Percentiles rank a stretch among this genome's conserved stretches.
Evolutionary conservation across 345 rosid genomes (phyloP).

Genomic region (Theobroma cacao): DNA sequence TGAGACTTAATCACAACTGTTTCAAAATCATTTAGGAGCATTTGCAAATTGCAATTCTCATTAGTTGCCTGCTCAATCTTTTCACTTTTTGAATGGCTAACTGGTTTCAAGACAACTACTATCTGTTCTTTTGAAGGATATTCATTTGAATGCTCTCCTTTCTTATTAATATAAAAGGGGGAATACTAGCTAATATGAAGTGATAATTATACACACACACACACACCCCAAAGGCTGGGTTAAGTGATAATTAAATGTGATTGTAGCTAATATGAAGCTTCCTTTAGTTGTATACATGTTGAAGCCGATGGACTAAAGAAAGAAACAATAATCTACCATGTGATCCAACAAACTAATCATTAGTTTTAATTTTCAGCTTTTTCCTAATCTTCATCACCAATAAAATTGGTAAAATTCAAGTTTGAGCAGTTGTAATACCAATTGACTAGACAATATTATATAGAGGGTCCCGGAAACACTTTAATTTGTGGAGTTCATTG

Average conservation of each 20-base stretch:
- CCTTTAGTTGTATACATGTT: neutral
- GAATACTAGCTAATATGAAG: too few relatives aligned
- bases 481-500: neutral
- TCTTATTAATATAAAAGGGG: too few relatives aligned
- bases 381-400: neutral
- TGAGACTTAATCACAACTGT: neutral
- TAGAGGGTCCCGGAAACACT: neutral
- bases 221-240: neutral
- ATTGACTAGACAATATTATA: neutral
- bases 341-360: neutral
- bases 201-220: too few relatives aligned
- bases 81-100: neutral
- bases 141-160: too few relatives aligned
- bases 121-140: too few relatives aligned
- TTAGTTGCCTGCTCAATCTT: conserved; percentile 1
- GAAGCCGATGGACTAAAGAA: neutral
- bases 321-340: neutral
- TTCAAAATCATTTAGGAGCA: neutral
- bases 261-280: neutral
- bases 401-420: neutral
- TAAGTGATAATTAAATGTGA: too few relatives aligned
- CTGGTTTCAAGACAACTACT: neutral
- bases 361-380: neutral
- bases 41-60: neutral
- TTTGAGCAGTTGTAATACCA: neutral